Percentiles rank a stretch among this genome's conserved stretches.
Evolutionary conservation across 2,329 filamentous ascomycete species (phyloP).

Genomic region (Zasmidium cellare): DNA sequence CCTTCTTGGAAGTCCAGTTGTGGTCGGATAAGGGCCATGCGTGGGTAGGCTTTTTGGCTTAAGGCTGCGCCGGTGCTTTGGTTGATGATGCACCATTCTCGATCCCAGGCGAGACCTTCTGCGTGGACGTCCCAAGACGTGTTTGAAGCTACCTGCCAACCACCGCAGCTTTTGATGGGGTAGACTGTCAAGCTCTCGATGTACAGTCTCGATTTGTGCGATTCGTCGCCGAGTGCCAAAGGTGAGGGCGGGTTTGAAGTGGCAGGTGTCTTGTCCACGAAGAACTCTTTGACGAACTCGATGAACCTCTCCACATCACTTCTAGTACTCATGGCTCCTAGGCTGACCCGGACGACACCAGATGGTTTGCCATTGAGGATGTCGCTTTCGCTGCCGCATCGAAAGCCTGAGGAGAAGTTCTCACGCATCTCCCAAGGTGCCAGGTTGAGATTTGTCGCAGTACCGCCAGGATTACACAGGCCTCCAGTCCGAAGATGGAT

Average conservation of each 20-base stretch:
- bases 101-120: conserved; percentile 89
- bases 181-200: conserved; percentile 64
- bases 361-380: conserved; percentile 82
- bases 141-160: conserved; percentile 66
- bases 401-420: conserved; percentile 81
- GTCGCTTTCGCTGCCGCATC: conserved; percentile 82
- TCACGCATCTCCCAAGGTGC: conserved; percentile 77
- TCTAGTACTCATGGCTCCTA: conserved; percentile 85
- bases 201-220: conserved; percentile 30
- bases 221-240: conserved; percentile 1
- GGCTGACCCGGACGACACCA: conserved; percentile 78
- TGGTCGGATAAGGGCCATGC: conserved; percentile 82
- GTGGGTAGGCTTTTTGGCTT: conserved; percentile 84
- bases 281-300: conserved; percentile 34
- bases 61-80: conserved; percentile 79
- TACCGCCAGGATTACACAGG: conserved; percentile 87
- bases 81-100: conserved; percentile 94
- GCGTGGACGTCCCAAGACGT: conserved; percentile 72
- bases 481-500: conserved; percentile 87
- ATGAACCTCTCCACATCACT: conserved; percentile 73
- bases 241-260: conserved; percentile 11
- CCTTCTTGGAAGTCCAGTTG: conserved; percentile 68
- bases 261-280: conserved; percentile 25
- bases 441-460: conserved; percentile 71
- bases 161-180: conserved; percentile 92